Conservation (phyloP, 129 eudicot species). For the Mikania micrantha region DNA sequence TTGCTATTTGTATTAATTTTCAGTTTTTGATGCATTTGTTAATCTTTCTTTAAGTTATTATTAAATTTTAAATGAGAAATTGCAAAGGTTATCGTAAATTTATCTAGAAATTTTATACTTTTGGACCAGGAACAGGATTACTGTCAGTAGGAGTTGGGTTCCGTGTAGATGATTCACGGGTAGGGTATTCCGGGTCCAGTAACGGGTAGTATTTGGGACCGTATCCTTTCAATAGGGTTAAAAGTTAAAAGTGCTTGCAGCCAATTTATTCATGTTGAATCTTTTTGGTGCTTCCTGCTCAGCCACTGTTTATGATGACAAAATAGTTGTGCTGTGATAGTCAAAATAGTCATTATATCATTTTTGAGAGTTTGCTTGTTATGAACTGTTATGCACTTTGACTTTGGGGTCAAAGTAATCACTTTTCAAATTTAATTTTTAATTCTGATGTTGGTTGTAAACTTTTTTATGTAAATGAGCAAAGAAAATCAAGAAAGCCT, state of each 20-base stretch:
- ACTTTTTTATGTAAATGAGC: not conserved
- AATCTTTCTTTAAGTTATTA: not conserved
- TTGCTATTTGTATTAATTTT: not conserved
- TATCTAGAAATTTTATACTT: too few relatives aligned
- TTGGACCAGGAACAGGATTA: too few relatives aligned
- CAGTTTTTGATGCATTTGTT: not conserved
- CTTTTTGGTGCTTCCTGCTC: constrained; percentile 11
- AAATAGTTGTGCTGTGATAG: constrained; percentile 10
- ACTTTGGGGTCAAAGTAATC: constrained; percentile 13
- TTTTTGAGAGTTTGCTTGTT: constrained; percentile 6
- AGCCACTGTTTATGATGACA: constrained; percentile 20
- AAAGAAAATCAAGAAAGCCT: not conserved
- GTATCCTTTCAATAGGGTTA: not conserved
- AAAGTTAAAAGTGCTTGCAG: too few relatives aligned
- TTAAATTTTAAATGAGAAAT: not conserved
- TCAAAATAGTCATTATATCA: constrained; percentile 6
- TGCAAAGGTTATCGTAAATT: too few relatives aligned
- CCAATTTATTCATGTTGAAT: too few relatives aligned
- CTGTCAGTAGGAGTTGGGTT: too few relatives aligned
- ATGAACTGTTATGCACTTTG: constrained; percentile 19
- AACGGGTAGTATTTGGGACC: not conserved
- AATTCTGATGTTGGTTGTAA: constrained; percentile 6
- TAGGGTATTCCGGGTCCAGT: too few relatives aligned
- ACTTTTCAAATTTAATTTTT: constrained; percentile 7
- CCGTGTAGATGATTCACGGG: too few relatives aligned